Percentiles rank a stretch among this genome's conserved stretches.
Conservation (phyloP, 208 protist genomes). For the Acanthamoeba lenticulata region DNA sequence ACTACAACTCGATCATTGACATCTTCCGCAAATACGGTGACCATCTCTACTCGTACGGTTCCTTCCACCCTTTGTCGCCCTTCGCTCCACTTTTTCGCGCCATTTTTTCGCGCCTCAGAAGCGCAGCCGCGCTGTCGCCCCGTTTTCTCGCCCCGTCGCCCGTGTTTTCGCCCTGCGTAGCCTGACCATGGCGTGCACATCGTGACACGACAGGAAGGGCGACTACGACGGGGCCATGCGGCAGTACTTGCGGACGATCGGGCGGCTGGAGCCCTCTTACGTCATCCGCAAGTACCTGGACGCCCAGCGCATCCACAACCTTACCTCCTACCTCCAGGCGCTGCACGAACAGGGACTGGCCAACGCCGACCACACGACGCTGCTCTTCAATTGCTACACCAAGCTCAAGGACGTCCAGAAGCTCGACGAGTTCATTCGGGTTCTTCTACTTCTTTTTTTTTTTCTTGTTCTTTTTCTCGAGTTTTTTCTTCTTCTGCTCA, state of each 20-base stretch:
- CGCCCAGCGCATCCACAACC: constrained; percentile 92
- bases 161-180: neutral
- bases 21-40: constrained; percentile 95
- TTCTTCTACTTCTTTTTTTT: constrained; percentile 65
- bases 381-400: constrained; percentile 97
- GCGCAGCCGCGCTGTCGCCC: too few relatives aligned
- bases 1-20: constrained; percentile 84
- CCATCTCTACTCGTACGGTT: constrained; percentile 89
- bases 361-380: constrained; percentile 95
- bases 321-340: constrained; percentile 94
- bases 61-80: neutral
- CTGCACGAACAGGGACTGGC: constrained; percentile 87
- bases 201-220: constrained; percentile 76
- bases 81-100: neutral
- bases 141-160: too few relatives aligned
- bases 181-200: neutral
- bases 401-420: constrained; percentile 93
- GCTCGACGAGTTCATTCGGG: constrained; percentile 93
- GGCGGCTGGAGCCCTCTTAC: constrained; percentile 95
- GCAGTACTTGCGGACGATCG: constrained; percentile 95
- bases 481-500: neutral
- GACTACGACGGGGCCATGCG: constrained; percentile 91
- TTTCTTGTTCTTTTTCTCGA: constrained; percentile 69
- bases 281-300: constrained; percentile 97
- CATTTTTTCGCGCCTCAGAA: neutral